These are phyloP conservation scores for Arthrobotrys sinensis DNA, from an alignment of 2,329 filamentous ascomycete genomes.

Conservation along the genomic window DNA sequence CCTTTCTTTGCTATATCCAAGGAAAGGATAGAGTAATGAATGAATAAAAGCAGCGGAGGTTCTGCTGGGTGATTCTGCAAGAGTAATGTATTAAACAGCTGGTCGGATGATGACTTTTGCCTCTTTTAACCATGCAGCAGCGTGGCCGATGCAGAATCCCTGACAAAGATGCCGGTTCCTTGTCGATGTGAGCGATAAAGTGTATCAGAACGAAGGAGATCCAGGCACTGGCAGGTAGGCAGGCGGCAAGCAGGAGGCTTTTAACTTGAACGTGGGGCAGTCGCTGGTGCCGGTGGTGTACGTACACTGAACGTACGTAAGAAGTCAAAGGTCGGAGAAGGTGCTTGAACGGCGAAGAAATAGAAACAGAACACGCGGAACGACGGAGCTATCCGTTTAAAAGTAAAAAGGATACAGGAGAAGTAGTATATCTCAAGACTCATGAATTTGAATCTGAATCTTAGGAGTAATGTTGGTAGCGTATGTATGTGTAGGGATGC, in stretches of 20 bases:
- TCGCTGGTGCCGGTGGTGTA: not conserved
- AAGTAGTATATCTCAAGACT: not conserved
- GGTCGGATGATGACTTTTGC: constrained; percentile 37
- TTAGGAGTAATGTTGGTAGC: constrained; percentile 7
- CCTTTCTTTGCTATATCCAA: constrained; percentile 1
- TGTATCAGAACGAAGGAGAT: constrained; percentile 25
- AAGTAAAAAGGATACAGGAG: not conserved
- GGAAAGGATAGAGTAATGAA: not conserved
- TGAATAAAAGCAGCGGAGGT: constrained; percentile 19
- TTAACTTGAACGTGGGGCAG: constrained; percentile 7
- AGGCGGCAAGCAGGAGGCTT: constrained; percentile 27
- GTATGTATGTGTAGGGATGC: not conserved
- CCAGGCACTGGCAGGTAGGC: constrained; percentile 9
- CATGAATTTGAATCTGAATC: not conserved
- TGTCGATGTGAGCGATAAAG: constrained; percentile 54
- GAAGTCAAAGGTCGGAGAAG: constrained; percentile 42
- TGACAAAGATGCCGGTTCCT: constrained; percentile 41
- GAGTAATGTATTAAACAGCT: not conserved
- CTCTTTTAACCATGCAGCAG: constrained; percentile 47
- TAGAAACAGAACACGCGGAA: constrained; percentile 32
- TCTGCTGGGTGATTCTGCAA: constrained; percentile 7
- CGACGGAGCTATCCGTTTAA: constrained; percentile 34
- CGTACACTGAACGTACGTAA: constrained; percentile 18
- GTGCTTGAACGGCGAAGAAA: constrained; percentile 22
- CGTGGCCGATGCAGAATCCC: constrained; percentile 31